phyloP scores from a whole-genome alignment of 2,329 filamentous ascomycete species.

The Epichloe amarillans region DNA sequence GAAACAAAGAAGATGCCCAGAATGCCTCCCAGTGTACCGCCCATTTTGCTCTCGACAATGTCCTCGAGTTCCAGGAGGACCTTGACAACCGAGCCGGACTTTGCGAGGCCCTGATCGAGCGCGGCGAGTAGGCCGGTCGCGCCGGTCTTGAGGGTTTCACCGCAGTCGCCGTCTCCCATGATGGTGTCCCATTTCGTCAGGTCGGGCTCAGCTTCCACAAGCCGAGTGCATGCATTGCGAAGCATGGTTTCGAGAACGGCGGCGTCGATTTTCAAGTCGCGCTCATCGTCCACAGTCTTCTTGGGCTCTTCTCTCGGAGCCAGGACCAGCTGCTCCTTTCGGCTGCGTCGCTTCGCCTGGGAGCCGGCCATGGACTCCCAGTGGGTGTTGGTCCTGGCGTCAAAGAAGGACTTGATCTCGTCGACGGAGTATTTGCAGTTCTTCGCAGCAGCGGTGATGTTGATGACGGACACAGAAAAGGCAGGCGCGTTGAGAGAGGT shows the following conservation, averaged over 20 bases:
- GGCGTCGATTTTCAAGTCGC: slow-evolving; percentile 38
- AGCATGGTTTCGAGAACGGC: slow-evolving; percentile 40
- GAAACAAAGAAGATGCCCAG: slow-evolving; percentile 42
- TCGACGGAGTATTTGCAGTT: slow-evolving; percentile 31
- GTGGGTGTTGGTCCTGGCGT: slow-evolving; percentile 44
- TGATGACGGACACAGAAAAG: slow-evolving; percentile 55
- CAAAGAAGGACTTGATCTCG: slow-evolving; percentile 50
- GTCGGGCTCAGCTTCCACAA: slow-evolving; percentile 46
- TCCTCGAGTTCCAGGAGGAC: slow-evolving; percentile 37
- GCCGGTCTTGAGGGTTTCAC: slow-evolving; percentile 45
- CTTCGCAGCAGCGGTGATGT: slow-evolving; percentile 34
- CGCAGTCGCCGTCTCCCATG: slow-evolving; percentile 55
- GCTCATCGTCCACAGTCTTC: slow-evolving; percentile 24
- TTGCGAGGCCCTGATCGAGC: slow-evolving; percentile 26
- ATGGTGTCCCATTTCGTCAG: slow-evolving; percentile 49
- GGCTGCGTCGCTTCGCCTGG: slow-evolving; percentile 23
- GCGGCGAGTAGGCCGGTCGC: slow-evolving; percentile 35
- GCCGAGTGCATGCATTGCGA: slow-evolving; percentile 35
- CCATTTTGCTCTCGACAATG: slow-evolving; percentile 44
- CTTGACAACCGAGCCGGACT: slow-evolving; percentile 30
- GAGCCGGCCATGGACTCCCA: slow-evolving; percentile 40
- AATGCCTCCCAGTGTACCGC: slow-evolving; percentile 37
- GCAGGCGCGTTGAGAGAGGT: slow-evolving; percentile 60
- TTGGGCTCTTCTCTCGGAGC: slow-evolving; percentile 21
- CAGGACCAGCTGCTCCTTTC: slow-evolving; percentile 30